phyloP scores from a whole-genome alignment of 2,329 filamentous ascomycete species.

The Fusarium verrucosum region DNA sequence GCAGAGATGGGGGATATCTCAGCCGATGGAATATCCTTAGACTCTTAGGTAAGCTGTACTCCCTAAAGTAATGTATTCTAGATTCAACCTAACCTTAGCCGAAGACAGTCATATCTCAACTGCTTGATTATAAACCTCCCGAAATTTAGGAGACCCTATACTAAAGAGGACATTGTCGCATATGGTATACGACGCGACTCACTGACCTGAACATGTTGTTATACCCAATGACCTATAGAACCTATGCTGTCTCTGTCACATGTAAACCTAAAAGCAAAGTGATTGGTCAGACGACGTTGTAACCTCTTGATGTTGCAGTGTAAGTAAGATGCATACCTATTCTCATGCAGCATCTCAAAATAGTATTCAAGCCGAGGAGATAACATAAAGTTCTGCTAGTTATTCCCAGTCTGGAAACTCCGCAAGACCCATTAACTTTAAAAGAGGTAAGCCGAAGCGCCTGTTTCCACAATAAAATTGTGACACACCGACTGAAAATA shows the following conservation, averaged over 20 bases:
- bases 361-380: not conserved
- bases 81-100: not conserved
- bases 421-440: slow-evolving; percentile 11
- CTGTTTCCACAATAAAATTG: slow-evolving; percentile 33
- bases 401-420: slow-evolving; percentile 21
- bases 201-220: too few species aligned
- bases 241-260: not conserved
- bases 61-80: not conserved
- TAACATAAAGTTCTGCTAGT: not conserved
- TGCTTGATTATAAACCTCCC: not conserved
- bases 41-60: too few species aligned
- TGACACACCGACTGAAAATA: slow-evolving; percentile 30
- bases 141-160: not conserved
- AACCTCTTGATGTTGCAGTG: too few species aligned
- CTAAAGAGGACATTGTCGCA: not conserved
- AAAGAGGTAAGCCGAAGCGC: slow-evolving; percentile 27
- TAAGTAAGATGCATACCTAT: not conserved
- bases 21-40: not conserved
- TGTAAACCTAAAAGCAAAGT: not conserved
- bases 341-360: not conserved
- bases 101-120: not conserved
- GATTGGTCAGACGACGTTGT: too few species aligned
- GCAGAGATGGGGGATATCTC: too few species aligned
- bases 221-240: not conserved
- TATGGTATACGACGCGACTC: not conserved